Evolutionary conservation across 1,284 basidiomycete species (phyloP).

Genomic region (Vanrija sp.): DNA sequence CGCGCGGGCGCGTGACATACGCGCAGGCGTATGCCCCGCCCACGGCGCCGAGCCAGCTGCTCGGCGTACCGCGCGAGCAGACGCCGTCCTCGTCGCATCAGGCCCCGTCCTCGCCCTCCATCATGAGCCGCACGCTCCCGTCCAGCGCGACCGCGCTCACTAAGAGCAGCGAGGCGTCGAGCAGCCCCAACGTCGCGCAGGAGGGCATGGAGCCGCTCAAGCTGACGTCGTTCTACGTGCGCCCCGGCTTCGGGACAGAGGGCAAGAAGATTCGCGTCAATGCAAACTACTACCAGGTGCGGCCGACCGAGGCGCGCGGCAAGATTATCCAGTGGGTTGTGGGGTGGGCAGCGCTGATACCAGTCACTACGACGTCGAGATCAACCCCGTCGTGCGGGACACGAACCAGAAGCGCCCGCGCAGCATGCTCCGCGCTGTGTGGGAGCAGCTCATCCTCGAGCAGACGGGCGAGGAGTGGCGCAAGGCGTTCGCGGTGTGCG

Average conservation of each 20-base stretch:
- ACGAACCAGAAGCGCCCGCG: slow-evolving; percentile 31
- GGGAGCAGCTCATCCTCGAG: slow-evolving; percentile 30
- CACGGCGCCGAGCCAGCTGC: too few relatives aligned
- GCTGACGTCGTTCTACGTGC: slow-evolving; percentile 31
- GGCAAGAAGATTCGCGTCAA: slow-evolving; percentile 24
- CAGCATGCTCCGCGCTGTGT: slow-evolving; percentile 26
- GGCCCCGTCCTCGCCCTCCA: not conserved
- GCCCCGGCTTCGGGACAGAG: slow-evolving; percentile 28
- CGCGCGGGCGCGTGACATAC: too few relatives aligned
- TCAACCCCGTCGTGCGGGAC: slow-evolving; percentile 42
- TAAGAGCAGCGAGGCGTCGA: not conserved
- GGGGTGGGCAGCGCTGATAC: not conserved
- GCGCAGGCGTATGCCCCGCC: too few relatives aligned
- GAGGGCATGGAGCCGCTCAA: slow-evolving; percentile 16
- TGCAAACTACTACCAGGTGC: slow-evolving; percentile 34
- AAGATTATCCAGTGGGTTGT: slow-evolving; percentile 37
- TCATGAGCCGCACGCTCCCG: not conserved
- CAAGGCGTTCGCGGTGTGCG: slow-evolving; percentile 20
- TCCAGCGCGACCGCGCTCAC: not conserved
- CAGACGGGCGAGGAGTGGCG: slow-evolving; percentile 20
- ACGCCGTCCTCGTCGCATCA: not conserved
- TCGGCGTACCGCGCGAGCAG: too few relatives aligned
- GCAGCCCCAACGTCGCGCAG: slow-evolving; percentile 10
- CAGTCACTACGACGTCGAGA: slow-evolving; percentile 46
- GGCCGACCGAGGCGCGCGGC: slow-evolving; percentile 20